Evolutionary conservation across 2,329 filamentous ascomycete species (phyloP), one percentile per base, ranked within the genome.

Genomic region (Beauveria brongniartii): DNA sequence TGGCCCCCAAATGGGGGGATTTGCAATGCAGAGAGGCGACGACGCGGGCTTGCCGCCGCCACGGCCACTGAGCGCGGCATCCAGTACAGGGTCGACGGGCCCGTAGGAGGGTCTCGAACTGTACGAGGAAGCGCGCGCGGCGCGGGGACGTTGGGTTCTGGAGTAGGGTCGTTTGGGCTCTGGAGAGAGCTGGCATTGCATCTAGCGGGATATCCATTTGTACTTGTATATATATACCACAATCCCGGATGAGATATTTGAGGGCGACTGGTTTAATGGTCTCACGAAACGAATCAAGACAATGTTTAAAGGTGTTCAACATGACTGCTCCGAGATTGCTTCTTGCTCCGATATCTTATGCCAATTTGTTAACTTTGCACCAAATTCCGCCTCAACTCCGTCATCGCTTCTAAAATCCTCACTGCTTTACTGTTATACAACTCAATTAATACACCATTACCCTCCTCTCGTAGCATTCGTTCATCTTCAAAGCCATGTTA

Each of bases 1-100:
- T 10, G 41, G 54, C 12, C 67, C 74, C 57, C 34, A 37, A 14
- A 70, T 75, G 66, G 74, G 74, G 1, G 73, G 74, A 3, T 70
- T 75, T 24, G 68, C 74, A 12, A 76, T 75, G 74, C 72, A 75
- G 64, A 69, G 74, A 28, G 52, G 34, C 2, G 72, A 75, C 34
- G 73, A 75, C 16, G 66, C 70, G 26, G 62, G 69, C 22, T 3
- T 59, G 30, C 69, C 72, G 20, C 74, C 73, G 3, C 70, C 78
- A 43, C 66, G 74, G 52, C 74, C 74, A 4, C 64, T 68, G 18
- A 77, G 75, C 54, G 73, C 73, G 5, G 75, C 74, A 14, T 77
- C 75, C 10, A 77, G 75, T 67, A 77, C 75, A 14, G 75, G 75
- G 24, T 77, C 75, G 6, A 76, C 75, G 16, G 75, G 75, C 22